Conservation (phyloP, 306 rosid species). For the Ammopiptanthus mongolicus region DNA sequence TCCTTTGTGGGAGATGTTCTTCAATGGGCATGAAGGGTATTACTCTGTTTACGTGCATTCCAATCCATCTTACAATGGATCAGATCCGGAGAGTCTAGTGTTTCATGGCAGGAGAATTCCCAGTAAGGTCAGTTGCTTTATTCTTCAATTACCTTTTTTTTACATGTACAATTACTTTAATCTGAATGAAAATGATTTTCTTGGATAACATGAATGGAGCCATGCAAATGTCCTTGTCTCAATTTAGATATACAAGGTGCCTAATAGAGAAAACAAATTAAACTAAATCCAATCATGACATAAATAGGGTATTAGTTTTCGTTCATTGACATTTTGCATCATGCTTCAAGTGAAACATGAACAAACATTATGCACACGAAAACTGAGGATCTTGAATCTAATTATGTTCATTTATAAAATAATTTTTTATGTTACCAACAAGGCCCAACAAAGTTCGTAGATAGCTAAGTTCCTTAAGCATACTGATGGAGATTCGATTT, state of each 20-base stretch:
- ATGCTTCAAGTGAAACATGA: neutral
- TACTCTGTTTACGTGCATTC: slow-evolving; percentile 77
- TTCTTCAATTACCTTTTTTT: neutral
- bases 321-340: neutral
- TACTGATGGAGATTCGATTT: too few species aligned
- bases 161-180: neutral
- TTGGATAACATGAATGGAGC: neutral
- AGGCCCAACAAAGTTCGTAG: too few species aligned
- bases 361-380: neutral
- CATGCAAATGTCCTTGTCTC: neutral
- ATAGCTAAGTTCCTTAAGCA: too few species aligned
- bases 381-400: neutral
- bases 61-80: slow-evolving; percentile 53
- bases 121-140: slow-evolving; percentile 60
- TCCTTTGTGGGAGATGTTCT: slow-evolving; percentile 70
- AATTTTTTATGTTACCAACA: neutral
- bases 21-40: slow-evolving; percentile 55
- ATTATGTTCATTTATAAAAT: neutral
- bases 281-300: neutral
- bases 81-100: slow-evolving; percentile 40
- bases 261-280: neutral
- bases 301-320: neutral
- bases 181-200: neutral
- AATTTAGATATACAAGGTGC: neutral
- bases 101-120: slow-evolving; percentile 69